Evolutionary conservation across 208 protist species (phyloP), one percentile per base, ranked within the genome.

Genomic region (Trypanosomatidae sp.): DNA sequence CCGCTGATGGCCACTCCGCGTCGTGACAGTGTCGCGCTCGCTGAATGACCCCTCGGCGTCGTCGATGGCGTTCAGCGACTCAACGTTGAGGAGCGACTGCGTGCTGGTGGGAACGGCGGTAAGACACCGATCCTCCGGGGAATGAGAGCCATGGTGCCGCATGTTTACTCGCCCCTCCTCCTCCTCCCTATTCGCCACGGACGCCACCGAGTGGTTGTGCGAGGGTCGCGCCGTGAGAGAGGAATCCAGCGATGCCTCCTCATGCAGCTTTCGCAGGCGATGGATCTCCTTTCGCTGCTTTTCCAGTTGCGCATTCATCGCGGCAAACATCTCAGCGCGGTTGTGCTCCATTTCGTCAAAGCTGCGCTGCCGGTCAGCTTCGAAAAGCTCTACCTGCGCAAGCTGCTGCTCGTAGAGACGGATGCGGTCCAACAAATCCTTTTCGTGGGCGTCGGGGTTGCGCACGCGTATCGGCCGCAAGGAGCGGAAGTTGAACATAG

Each of bases 281-380:
- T 90, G 76, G 49, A 96, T 91, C 70, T 91, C 89, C 12, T 77
- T 76, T 28, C 80, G 73, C 62, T 93, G 89, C 28, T 79, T 79
- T 33, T 88, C 86, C 12, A 96, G 65, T 56, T 92, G 82, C 28
- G 62, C 71, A 55, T 96, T 94, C 89, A 96, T 94, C 36, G 76
- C 83, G 17, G 82, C 80, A 64, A 96, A 94, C 33, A 96, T 80
- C 74, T 93, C 89, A 1, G 89, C 89, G 6, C 91, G 84, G 9
- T 85, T 82, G 12, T 73, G 82, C 71, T 95, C 91, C 82, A 93
- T 93, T 58, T 93, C 84, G 66, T 88, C 81, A 74, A 92, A 92
- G 46, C 82, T 84, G 39, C 78, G 53, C 75, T 91, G 86, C n/a
- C 88, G 71, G 66, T 90, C 90, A 10, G 78, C 58, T 76, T 92